Evolutionary conservation across 1,284 basidiomycete species (phyloP).

Genomic region (Exobasidium rhododendri): DNA sequence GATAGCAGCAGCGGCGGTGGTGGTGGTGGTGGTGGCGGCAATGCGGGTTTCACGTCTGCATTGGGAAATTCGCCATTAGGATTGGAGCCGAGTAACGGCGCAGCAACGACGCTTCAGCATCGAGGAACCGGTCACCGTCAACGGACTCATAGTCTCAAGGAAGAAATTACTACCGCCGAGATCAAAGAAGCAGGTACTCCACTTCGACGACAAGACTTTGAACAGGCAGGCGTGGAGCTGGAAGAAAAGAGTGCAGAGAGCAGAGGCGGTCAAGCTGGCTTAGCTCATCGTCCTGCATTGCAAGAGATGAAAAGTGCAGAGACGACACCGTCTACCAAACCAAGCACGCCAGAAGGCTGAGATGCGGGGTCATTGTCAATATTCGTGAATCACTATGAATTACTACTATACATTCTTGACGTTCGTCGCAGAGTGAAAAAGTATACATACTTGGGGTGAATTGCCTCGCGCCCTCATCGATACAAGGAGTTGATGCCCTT

Average conservation of each 20-base stretch:
- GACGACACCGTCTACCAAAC: constrained; percentile 12
- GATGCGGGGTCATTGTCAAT: too few relatives aligned
- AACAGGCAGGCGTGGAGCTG: background rate
- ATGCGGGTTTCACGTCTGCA: background rate
- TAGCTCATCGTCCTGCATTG: constrained; percentile 3
- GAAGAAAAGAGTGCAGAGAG: background rate
- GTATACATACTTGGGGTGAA: too few relatives aligned
- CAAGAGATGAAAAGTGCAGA: constrained; percentile 14
- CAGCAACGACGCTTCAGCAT: constrained; percentile 1
- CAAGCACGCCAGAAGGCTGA: background rate
- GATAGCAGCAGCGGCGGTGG: too few relatives aligned
- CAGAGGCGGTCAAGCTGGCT: constrained; percentile 2
- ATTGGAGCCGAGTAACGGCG: constrained; percentile 9
- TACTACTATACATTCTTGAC: too few relatives aligned
- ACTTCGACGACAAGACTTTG: constrained; percentile 9
- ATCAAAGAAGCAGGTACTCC: constrained; percentile 1
- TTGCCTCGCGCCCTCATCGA: background rate
- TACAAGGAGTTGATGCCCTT: background rate
- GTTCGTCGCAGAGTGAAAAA: too few relatives aligned
- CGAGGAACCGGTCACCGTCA: constrained; percentile 2
- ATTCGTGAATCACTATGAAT: too few relatives aligned
- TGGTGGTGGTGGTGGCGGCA: too few relatives aligned
- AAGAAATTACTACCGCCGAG: constrained; percentile 12
- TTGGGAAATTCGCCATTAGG: background rate
- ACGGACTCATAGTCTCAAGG: constrained; percentile 14